Evolutionary conservation across 108 stramenopile genomes (phyloP).

Genomic region (Aurantiochytrium sp.): DNA sequence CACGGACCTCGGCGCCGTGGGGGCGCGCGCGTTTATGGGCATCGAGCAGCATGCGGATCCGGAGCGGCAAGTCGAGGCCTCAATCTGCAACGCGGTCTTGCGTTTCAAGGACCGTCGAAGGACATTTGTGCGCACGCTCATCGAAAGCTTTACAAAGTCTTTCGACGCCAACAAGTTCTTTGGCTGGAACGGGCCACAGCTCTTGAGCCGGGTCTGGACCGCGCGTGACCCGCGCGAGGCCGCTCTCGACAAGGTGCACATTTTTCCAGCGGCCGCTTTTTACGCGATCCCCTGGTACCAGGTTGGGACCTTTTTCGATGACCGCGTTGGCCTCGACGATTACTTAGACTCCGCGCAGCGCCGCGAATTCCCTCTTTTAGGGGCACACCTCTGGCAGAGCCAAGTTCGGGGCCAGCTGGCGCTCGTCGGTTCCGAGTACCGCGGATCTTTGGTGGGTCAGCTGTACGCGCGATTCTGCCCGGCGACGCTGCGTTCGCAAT

Average conservation of each 20-base stretch:
- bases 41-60: background rate
- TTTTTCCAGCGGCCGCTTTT: background rate
- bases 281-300: background rate
- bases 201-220: background rate
- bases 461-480: background rate
- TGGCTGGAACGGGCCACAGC: background rate
- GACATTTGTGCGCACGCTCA: background rate
- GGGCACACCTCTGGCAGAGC: constrained; percentile 8
- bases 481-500: background rate
- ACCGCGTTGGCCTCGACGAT: background rate
- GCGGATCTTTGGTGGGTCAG: background rate
- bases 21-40: background rate
- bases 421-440: background rate
- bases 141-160: background rate
- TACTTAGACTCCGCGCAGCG: background rate
- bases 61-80: no score
- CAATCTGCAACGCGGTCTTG: background rate
- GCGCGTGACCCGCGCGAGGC: background rate
- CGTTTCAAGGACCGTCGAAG: background rate
- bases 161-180: background rate
- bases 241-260: background rate
- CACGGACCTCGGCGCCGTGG: background rate
- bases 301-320: background rate
- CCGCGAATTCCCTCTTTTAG: background rate
- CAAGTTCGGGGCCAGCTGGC: background rate